Evolutionary conservation across 257 asterid genomes (phyloP).

Genomic region (Solanum gandarillasii): DNA sequence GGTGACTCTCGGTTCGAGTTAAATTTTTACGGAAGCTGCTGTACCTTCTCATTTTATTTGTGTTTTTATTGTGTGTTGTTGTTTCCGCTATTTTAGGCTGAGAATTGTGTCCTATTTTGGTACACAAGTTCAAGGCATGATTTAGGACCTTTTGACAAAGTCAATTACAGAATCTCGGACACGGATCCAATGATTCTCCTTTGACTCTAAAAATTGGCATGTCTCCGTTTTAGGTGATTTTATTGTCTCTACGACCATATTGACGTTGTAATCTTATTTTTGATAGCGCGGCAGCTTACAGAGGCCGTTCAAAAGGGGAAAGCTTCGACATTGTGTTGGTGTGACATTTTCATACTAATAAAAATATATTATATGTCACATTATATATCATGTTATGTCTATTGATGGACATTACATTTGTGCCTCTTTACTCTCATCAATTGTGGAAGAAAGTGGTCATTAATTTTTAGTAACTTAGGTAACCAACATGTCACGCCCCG

Average conservation of each 20-base stretch:
- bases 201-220: not conserved
- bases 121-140: not conserved
- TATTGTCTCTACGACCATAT: not conserved
- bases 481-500: no score
- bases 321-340: no score
- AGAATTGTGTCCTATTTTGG: not conserved
- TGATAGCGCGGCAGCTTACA: not conserved
- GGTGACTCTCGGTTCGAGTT: no score
- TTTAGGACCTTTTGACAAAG: not conserved
- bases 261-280: not conserved
- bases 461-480: no score
- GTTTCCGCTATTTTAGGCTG: not conserved
- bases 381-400: no score
- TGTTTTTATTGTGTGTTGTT: not conserved
- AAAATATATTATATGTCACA: no score
- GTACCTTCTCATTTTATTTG: not conserved
- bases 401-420: no score
- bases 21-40: not conserved
- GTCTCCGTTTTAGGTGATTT: not conserved
- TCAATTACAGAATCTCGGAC: not conserved
- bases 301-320: not conserved
- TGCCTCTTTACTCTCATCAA: no score
- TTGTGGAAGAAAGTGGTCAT: no score
- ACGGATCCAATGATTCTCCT: not conserved
- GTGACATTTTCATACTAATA: no score